These are phyloP conservation scores for Aechmea fasciata DNA, from an alignment of 176 grass and related monocot species.

Conservation along the genomic window DNA sequence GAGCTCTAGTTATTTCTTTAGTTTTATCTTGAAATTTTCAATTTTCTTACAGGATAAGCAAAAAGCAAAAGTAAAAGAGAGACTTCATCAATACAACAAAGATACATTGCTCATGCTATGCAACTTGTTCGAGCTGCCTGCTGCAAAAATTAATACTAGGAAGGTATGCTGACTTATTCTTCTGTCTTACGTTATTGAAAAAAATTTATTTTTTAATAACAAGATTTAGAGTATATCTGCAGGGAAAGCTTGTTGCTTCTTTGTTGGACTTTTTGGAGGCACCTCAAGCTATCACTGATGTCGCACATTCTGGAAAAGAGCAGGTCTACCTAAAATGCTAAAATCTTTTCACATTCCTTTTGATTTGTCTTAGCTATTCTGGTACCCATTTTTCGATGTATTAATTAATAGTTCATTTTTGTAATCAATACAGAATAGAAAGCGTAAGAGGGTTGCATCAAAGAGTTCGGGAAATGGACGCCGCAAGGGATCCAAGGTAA, in stretches of 20 bases:
- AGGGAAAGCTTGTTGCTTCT: constrained; percentile 27
- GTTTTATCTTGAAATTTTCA: constrained; percentile 2
- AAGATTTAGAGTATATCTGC: background rate
- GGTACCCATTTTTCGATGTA: background rate
- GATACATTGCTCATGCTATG: constrained; percentile 31
- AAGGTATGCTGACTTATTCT: constrained; percentile 11
- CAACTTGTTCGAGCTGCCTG: constrained; percentile 27
- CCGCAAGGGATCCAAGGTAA: background rate
- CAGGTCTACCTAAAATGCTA: constrained; percentile 1
- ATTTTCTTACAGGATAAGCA: constrained; percentile 33
- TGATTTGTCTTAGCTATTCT: background rate
- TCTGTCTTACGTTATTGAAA: constrained; percentile 2
- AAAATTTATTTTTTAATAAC: constrained; percentile 3
- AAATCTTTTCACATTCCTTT: background rate
- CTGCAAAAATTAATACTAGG: constrained; percentile 13
- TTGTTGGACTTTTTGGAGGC: constrained; percentile 43
- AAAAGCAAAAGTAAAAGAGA: constrained; percentile 35
- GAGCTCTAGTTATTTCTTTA: background rate
- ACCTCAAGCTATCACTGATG: constrained; percentile 22
- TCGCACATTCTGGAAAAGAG: constrained; percentile 6
- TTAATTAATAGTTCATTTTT: constrained; percentile 8
- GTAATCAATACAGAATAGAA: constrained; percentile 20
- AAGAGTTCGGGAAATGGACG: constrained; percentile 6
- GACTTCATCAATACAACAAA: constrained; percentile 29
- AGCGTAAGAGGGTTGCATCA: constrained; percentile 13